Conservation (phyloP, 805 yeast species). For the Osmozyma mogii region DNA sequence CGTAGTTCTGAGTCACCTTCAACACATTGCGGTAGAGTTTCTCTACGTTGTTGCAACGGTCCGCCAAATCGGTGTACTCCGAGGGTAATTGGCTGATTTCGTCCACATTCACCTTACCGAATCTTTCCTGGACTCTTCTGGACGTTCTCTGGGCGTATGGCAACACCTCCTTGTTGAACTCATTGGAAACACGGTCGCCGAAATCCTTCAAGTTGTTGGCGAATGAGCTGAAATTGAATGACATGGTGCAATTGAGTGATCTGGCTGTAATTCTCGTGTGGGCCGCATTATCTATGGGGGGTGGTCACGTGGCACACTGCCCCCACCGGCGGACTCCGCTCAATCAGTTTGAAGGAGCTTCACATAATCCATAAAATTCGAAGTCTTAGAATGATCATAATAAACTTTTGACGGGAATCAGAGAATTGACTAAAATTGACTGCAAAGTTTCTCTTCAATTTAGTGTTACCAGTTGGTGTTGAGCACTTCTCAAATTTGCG, state of each 20-base stretch:
- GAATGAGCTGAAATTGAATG: conserved; percentile 35
- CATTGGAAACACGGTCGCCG: conserved; percentile 39
- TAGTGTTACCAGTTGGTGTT: no score
- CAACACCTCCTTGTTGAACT: conserved; percentile 44
- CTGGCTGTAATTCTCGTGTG: neutral
- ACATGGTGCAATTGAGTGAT: conserved; percentile 17
- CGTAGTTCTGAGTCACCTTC: conserved; percentile 46
- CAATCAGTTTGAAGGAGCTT: no score
- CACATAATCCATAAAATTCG: no score
- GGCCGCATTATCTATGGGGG: no score
- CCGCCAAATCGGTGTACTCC: conserved; percentile 53
- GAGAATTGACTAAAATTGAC: no score
- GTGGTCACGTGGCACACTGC: no score
- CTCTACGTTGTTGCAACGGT: conserved; percentile 33
- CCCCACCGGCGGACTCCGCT: no score
- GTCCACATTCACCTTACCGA: conserved; percentile 60
- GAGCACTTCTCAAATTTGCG: no score
- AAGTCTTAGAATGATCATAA: no score
- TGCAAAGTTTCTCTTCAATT: no score
- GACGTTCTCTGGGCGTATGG: conserved; percentile 78
- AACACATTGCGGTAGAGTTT: conserved; percentile 34
- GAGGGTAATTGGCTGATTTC: conserved; percentile 75
- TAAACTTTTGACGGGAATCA: no score
- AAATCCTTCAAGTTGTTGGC: conserved; percentile 34
- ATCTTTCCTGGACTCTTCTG: conserved; percentile 67